Base-by-base conservation (phyloP, 1,139 yeast genomes). In the Saccharomyces hybrid region DNA sequence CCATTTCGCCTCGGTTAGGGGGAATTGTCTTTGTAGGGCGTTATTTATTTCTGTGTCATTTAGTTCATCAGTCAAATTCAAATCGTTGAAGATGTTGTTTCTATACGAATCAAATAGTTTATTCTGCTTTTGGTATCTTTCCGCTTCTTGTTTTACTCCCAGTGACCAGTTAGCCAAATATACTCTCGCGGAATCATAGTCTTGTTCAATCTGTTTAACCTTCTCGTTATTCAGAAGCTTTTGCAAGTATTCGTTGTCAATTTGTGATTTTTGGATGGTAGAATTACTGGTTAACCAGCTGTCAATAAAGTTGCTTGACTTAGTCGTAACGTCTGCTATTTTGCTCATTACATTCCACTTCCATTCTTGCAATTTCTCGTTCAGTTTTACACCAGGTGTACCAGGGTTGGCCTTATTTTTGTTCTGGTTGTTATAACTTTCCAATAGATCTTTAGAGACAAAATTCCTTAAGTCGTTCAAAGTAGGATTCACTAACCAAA, bases 141-240 rank as follows among this genome's bases (percentile, higher is more conserved):
- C 95, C 1, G 97, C 95, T 67, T 93, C 96, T 64, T 90, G 95
- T 62, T 93, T 95, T 27, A 93, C 95, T 47, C 90, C 90, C 64
- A 89, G 80, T 0, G 99, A 98, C 99, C 99, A 93, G 73, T 90
- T 90, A 4, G 99, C 98, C 57, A 93, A 75, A 68, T 90, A 93
- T 4, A 90, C 87, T 53, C 91, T 78, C 0, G 97, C 97, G 50
- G 93, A 84, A 65, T 91, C 98, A 68, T 90, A 93, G 60, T 93
- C 99, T 61, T 89, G 90, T 55, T 95, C 89, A 28, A 91, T 81
- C 54, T 78, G 80, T 62, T 78, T 80, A 4, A 91, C 95, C 63
- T 90, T 96, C 0, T 96, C 95, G 59, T 85, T 84, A 56, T 77
- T 79, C 53, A 93, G 74, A 58, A 88, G 70, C 55, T 80, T 81